Percentiles rank a stretch among this genome's conserved stretches.
Conservation (phyloP, 2,329 filamentous ascomycete genomes). For the Dactylellina sp. region DNA sequence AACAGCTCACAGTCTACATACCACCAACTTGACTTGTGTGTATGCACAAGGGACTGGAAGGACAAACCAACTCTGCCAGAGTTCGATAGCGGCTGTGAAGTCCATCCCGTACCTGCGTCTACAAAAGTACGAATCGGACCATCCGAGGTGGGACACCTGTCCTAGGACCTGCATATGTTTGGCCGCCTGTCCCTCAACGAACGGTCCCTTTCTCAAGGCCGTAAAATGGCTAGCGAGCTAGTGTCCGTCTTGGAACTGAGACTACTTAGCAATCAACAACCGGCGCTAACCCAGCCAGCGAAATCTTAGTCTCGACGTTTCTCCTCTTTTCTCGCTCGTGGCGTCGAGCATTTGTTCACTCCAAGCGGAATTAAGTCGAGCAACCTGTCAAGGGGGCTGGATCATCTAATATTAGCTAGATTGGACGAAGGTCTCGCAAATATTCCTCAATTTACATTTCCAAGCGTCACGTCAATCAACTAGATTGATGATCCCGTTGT, state of each 20-base stretch:
- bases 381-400: too few species aligned
- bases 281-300: constrained; percentile 31
- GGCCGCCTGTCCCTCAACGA: constrained; percentile 40
- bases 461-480: constrained; percentile 1
- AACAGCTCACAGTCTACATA: background rate
- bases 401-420: constrained; percentile 14
- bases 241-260: constrained; percentile 34
- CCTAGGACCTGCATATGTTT: constrained; percentile 41
- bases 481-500: too few species aligned
- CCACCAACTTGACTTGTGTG: too few species aligned
- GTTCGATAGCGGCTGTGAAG: background rate
- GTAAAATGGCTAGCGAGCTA: constrained; percentile 15
- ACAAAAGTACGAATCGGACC: background rate
- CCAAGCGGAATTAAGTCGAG: too few species aligned
- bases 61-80: background rate
- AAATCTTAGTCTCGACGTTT: constrained; percentile 1
- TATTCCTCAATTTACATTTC: constrained; percentile 8
- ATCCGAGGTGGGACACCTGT: background rate
- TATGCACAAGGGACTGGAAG: background rate
- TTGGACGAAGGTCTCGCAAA: constrained; percentile 8
- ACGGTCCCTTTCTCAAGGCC: constrained; percentile 24
- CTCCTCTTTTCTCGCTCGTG: background rate
- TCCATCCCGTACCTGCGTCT: constrained; percentile 11
- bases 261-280: constrained; percentile 45
- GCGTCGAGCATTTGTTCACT: background rate